Percentiles rank a stretch among this genome's conserved stretches.
Evolutionary conservation across 352 stramenopile genomes (phyloP).

Genomic region (Thraustochytrium sp.): DNA sequence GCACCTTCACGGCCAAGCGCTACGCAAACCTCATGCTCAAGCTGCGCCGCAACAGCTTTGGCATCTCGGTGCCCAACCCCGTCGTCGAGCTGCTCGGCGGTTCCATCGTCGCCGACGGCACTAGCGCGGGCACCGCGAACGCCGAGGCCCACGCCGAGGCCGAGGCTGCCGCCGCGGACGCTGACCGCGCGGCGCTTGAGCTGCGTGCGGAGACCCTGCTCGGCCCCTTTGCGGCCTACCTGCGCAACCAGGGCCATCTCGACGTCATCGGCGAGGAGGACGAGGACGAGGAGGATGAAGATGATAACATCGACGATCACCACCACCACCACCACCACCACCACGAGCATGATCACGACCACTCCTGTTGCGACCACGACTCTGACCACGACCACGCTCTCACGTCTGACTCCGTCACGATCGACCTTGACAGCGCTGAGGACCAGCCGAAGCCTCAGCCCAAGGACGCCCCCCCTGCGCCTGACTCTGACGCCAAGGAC

Average conservation of each 20-base stretch:
- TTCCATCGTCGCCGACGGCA: neutral
- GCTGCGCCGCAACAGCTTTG: neutral
- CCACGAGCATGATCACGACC: neutral
- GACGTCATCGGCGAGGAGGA: neutral
- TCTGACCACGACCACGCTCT: no score
- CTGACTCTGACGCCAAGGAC: no score
- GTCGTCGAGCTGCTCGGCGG: neutral
- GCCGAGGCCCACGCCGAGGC: no score
- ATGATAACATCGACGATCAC: neutral
- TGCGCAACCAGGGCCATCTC: neutral
- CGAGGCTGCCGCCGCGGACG: no score
- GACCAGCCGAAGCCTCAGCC: no score
- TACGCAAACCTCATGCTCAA: neutral
- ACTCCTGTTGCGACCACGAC: no score
- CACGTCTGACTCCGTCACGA: no score
- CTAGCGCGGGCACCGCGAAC: no score
- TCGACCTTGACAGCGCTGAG: no score
- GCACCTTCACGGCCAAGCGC: neutral
- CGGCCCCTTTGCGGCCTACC: neutral
- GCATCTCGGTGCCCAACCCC: neutral
- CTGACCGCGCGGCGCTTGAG: neutral
- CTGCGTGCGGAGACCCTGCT: neutral
- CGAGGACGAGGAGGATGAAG: neutral
- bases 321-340: neutral
- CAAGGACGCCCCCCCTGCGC: no score